phyloP scores from a whole-genome alignment of 768 basidiomycete species.

The Serendipita sp. region DNA sequence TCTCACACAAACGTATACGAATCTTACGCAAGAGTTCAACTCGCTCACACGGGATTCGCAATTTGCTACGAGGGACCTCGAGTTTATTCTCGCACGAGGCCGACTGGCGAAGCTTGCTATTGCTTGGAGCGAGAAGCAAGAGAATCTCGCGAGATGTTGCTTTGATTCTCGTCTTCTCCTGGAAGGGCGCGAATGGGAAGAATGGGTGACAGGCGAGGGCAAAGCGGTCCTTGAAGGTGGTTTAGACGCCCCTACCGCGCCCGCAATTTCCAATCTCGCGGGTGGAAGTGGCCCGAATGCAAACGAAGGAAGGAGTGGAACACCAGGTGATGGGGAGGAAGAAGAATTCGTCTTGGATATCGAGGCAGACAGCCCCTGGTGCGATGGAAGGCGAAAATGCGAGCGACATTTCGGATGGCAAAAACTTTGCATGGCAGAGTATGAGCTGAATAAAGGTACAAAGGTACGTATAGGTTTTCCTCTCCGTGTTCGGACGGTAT shows the following conservation, averaged over 20 bases:
- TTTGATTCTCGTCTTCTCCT: conserved; percentile 79
- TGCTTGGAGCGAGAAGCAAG: conserved; percentile 40
- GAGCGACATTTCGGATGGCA: conserved; percentile 86
- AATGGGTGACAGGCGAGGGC: conserved; percentile 28
- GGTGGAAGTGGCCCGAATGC: not conserved
- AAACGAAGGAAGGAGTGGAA: conserved; percentile 39
- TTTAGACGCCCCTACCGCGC: conserved; percentile 25
- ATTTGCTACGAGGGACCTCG: conserved; percentile 49
- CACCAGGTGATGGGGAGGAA: conserved; percentile 24
- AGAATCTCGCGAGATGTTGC: conserved; percentile 50
- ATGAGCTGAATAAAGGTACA: conserved; percentile 58
- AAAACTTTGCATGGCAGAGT: conserved; percentile 52
- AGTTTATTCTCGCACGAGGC: conserved; percentile 54
- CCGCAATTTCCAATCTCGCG: not conserved
- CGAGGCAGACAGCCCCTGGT: conserved; percentile 55
- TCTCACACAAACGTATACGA: not conserved
- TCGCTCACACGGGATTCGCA: conserved; percentile 46
- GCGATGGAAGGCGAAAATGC: conserved; percentile 55
- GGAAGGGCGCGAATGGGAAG: conserved; percentile 64
- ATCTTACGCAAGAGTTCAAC: conserved; percentile 13
- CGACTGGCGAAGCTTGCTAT: conserved; percentile 48
- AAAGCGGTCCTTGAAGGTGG: conserved; percentile 28
- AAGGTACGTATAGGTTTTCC: conserved; percentile 24
- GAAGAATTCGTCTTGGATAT: conserved; percentile 15
- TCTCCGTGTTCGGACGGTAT: not conserved